Percentiles rank a stretch among this genome's conserved stretches.
These are phyloP conservation scores for Aspergillus hiratsukae DNA, from an alignment of 2,329 filamentous ascomycete species.

Conservation along the genomic window DNA sequence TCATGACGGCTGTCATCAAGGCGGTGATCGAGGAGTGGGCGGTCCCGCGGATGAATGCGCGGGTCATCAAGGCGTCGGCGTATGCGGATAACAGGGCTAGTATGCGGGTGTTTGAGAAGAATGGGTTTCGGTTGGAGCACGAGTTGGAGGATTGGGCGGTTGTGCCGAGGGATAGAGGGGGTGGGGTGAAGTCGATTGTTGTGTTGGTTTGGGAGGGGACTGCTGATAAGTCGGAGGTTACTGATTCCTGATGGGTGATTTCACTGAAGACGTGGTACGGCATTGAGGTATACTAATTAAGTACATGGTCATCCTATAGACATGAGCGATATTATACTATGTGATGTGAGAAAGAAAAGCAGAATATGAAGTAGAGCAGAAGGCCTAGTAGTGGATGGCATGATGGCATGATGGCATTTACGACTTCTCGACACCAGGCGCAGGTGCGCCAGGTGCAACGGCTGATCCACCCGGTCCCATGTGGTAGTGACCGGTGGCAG, in stretches of 20 bases:
- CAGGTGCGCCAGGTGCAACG: background rate
- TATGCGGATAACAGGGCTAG: constrained; percentile 25
- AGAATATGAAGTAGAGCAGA: background rate
- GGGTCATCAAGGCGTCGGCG: constrained; percentile 14
- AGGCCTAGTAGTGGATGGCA: background rate
- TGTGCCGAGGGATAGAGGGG: constrained; percentile 12
- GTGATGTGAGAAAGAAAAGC: background rate
- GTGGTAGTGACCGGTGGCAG: background rate
- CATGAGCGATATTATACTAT: background rate
- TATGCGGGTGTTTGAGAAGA: constrained; percentile 24
- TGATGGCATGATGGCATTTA: background rate
- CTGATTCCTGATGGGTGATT: background rate
- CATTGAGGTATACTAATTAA: background rate
- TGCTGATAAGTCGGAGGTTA: background rate
- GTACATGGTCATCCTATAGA: background rate
- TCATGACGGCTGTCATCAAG: constrained; percentile 23
- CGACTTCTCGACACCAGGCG: background rate
- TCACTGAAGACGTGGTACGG: background rate
- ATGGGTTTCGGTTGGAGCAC: constrained; percentile 18
- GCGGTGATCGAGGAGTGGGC: constrained; percentile 22
- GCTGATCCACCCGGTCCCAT: background rate
- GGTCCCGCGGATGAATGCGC: constrained; percentile 26
- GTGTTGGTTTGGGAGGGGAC: background rate
- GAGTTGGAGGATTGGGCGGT: constrained; percentile 16
- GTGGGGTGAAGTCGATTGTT: constrained; percentile 18